Evolutionary conservation across 2,329 filamentous ascomycete genomes (phyloP).

Genomic region (Penicillium sumatraense): DNA sequence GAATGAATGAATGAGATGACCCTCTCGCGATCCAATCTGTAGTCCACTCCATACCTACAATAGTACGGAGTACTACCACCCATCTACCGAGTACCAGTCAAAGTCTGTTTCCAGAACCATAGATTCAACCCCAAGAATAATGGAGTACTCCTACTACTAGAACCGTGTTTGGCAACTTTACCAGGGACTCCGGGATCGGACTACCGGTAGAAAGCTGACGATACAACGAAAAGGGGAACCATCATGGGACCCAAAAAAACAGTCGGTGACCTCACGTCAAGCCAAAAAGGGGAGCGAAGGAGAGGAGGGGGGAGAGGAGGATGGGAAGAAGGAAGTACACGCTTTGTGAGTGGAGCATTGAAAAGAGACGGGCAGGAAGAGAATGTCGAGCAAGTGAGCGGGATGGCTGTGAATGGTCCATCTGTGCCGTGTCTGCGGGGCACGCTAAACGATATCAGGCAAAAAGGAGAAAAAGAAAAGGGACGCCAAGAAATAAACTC

Average conservation of each 20-base stretch:
- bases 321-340: slow-evolving; percentile 6
- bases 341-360: not conserved
- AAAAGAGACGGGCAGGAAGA: slow-evolving; percentile 7
- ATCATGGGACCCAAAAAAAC: slow-evolving; percentile 31
- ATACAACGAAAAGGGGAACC: slow-evolving; percentile 16
- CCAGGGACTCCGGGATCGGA: slow-evolving; percentile 15
- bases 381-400: slow-evolving; percentile 25
- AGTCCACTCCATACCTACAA: not conserved
- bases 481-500: slow-evolving; percentile 35
- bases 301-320: not conserved
- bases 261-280: slow-evolving; percentile 22
- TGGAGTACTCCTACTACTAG: not conserved
- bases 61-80: not conserved
- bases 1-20: not conserved
- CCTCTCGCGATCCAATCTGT: too few species aligned
- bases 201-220: not conserved
- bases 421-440: slow-evolving; percentile 27
- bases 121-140: not conserved
- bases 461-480: slow-evolving; percentile 17
- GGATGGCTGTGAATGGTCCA: slow-evolving; percentile 19
- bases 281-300: not conserved
- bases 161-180: not conserved
- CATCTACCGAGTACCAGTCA: not conserved
- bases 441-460: slow-evolving; percentile 7
- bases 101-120: not conserved